A percentile compares a stretch with the other conserved stretches of the same genome.
Evolutionary conservation across 2,329 filamentous ascomycete species (phyloP).

Genomic region (Aspergillus niger): DNA sequence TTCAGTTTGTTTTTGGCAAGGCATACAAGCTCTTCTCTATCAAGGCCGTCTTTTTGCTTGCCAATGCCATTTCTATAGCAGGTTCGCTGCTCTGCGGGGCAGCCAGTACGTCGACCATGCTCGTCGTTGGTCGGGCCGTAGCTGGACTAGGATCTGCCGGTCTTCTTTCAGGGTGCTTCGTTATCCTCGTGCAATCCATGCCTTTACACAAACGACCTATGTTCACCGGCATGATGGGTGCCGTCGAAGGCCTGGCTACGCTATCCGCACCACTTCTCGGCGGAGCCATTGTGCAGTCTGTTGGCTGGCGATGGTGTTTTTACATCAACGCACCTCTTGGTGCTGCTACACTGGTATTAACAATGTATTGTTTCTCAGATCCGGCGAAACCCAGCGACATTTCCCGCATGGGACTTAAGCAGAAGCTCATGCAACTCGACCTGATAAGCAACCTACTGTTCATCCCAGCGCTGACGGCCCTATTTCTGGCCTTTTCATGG

Average conservation of each 20-base stretch:
- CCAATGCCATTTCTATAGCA: conserved; percentile 23
- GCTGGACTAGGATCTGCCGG: conserved; percentile 30
- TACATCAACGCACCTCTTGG: conserved; percentile 40
- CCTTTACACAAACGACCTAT: conserved; percentile 32
- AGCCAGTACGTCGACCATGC: conserved; percentile 20
- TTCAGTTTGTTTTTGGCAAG: conserved; percentile 28
- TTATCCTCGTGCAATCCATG: conserved; percentile 17
- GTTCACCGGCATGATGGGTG: conserved; percentile 26
- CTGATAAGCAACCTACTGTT: conserved; percentile 35
- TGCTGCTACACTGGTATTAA: conserved; percentile 19
- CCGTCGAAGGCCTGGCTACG: conserved; percentile 29
- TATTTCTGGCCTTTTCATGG: conserved; percentile 36
- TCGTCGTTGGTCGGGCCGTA: conserved; percentile 34
- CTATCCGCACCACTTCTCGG: conserved; percentile 37
- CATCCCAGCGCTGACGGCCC: conserved; percentile 33
- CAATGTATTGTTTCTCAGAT: conserved; percentile 25
- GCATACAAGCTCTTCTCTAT: conserved; percentile 36
- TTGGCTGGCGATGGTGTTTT: conserved; percentile 43
- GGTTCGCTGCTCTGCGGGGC: conserved; percentile 25
- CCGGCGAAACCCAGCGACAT: conserved; percentile 17
- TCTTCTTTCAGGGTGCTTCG: conserved; percentile 23
- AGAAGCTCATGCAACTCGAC: conserved; percentile 36
- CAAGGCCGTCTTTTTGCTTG: conserved; percentile 28
- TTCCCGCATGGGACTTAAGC: conserved; percentile 16
- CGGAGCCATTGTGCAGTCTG: conserved; percentile 36